These are phyloP conservation scores for Endocalyx cinctus DNA, from an alignment of 2,329 filamentous ascomycete species.

Conservation along the genomic window DNA sequence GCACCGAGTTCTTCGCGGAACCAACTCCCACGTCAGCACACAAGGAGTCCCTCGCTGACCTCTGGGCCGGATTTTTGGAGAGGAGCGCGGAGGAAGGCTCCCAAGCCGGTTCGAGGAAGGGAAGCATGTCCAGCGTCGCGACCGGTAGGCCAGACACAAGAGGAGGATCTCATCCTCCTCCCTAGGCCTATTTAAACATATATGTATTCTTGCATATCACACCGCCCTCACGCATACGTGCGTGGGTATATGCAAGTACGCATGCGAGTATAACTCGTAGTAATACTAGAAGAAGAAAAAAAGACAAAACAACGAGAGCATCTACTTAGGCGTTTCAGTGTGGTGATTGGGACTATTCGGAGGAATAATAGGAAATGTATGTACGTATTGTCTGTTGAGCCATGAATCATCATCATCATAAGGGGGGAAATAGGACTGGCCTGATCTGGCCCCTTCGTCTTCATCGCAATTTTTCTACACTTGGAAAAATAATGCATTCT, in stretches of 20 bases:
- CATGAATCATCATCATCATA: too few species aligned
- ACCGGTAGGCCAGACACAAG: constrained; percentile 37
- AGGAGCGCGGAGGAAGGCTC: constrained; percentile 57
- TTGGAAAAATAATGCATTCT: too few species aligned
- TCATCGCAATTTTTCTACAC: too few species aligned
- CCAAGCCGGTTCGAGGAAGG: constrained; percentile 39
- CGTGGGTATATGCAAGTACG: too few species aligned
- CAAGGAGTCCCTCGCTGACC: constrained; percentile 80
- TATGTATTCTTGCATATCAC: too few species aligned
- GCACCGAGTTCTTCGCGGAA: constrained; percentile 72
- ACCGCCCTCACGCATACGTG: neutral
- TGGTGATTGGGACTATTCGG: constrained; percentile 1
- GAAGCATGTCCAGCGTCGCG: constrained; percentile 45
- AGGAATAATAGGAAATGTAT: too few species aligned
- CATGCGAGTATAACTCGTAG: too few species aligned
- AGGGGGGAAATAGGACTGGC: too few species aligned
- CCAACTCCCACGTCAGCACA: constrained; percentile 44
- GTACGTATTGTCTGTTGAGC: too few species aligned
- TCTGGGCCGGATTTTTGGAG: constrained; percentile 94
- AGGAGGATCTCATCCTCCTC: constrained; percentile 4
- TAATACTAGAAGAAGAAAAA: too few species aligned
- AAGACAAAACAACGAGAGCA: constrained; percentile 8
- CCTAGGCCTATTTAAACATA: too few species aligned
- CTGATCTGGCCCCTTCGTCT: too few species aligned
- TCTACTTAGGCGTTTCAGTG: constrained; percentile 13